Base-by-base conservation (phyloP, 768 basidiomycete species). In the Leccinum fibrillosum region DNA sequence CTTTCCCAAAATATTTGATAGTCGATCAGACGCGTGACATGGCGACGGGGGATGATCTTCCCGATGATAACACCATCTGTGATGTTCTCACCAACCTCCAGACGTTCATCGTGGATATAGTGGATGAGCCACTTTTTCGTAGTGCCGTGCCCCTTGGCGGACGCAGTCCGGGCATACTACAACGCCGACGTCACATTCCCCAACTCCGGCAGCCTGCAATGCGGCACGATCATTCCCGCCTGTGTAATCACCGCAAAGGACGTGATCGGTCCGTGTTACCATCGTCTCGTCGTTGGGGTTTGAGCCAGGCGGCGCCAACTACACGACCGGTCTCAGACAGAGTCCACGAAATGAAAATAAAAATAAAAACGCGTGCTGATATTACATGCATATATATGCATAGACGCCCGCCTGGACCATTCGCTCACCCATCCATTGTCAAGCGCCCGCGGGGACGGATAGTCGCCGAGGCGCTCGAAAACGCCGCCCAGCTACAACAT, bases 151-250 rank as follows among this genome's bases (percentile, higher is more conserved):
- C 57, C 37, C 55, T 62, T 60, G 3, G 59, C 57, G 21, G 51
- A 63, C 54, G 64, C 57, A 52, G 64, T 58, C 50, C 66, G 67
- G 67, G 52, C 53, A 39, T 63, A 63, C 49, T 48, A 60, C 25
- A 49, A 58, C 26, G 23, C 66, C 66, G 66, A 66, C 35, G 55
- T 61, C 1, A 51, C 55, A n/a, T 49, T 55, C 21, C 49, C 58
- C 19, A 47, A 58, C 15, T 55, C 54, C 0, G 53, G 66, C 2
- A 51, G 35, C 48, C 26, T 55, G 25, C 49, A 57, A 17, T 49
- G 45, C 25, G 45, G 58, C 28, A 62, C 55, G 61, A 21, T 59
- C 54, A 56, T 62, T 11, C 45, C 53, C 6, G 39, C 55, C 2
- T 51, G 57, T 25, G 26, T 34, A 21, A 32, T 59, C 45, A 57